Base-by-base conservation (phyloP, 1,284 basidiomycete genomes). In the Peniophora sp. region DNA sequence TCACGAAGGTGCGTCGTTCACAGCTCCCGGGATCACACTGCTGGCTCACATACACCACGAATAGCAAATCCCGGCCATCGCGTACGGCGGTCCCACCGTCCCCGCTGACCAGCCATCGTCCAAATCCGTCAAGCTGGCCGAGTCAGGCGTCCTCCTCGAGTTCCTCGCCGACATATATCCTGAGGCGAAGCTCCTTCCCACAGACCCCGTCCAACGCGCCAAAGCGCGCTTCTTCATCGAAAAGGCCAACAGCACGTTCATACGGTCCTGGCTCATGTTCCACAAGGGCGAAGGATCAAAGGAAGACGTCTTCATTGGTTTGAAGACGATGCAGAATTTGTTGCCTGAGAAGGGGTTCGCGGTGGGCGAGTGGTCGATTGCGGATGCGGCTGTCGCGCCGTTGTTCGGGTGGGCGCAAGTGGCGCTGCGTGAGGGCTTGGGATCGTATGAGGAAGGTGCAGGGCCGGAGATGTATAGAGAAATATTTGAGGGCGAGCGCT, bases 91-190 rank as follows among this genome's bases (percentile, higher is more conserved):
- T 0, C 77, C 81, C 2, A 59, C 67, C n/a, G 69, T 69, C 2
- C 59, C 72, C 6, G 71, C 77, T 0, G 75, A 77, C 39, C 58
- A 74, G 22, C 83, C 81, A 1, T 78, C 79, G 2, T 72, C 77
- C 0, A 73, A 79, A 25, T 79, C 80, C 0, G 55, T 63, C 47
- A 84, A 83, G 63, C 63, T 86, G 51, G 70, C 77, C 27, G 83
- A 86, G 59, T 83, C 81, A 1, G 70, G 77, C 45, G 71, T 84
- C 32, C 70, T 84, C 49, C 65, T 85, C 51, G 81, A 85, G 60
- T 81, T 85, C 65, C 57, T 83, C 52, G 76, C 77, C 6, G 81
- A 84, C 58, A 60, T 79, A 47, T 75, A 65, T 60, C 78, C 75
- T 0, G 27, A 32, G 12, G 27, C 27, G 6, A 58, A 69, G 2